Percentiles rank a stretch among this genome's conserved stretches.
Evolutionary conservation across 345 rosid species (phyloP).

Genomic region (Salix viminalis): DNA sequence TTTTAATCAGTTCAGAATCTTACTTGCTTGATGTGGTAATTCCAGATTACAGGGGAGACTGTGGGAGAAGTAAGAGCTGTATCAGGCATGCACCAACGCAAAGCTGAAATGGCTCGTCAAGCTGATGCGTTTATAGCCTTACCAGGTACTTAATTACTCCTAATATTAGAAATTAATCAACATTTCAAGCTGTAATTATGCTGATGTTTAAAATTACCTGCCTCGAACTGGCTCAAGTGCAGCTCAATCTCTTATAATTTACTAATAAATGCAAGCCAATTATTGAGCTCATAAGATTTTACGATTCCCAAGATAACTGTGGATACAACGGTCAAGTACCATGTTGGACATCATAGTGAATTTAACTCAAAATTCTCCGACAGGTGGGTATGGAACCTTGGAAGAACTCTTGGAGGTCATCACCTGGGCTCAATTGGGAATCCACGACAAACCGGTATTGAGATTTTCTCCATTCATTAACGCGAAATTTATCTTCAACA

Average conservation of each 20-base stretch:
- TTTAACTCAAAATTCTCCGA: background rate
- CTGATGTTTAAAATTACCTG: background rate
- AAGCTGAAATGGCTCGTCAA: constrained; percentile 82
- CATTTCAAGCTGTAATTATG: background rate
- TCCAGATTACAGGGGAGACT: constrained; percentile 63
- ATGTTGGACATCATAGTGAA: background rate
- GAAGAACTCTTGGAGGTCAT: constrained; percentile 73
- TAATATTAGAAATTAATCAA: background rate
- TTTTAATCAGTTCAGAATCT: background rate
- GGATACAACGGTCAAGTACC: background rate
- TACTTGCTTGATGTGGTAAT: background rate
- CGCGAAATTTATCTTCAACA: too few species aligned
- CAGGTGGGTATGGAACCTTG: constrained; percentile 79
- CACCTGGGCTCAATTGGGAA: constrained; percentile 79
- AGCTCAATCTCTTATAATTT: background rate
- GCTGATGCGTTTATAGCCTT: constrained; percentile 76
- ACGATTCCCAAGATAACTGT: constrained; percentile 3
- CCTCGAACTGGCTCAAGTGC: background rate
- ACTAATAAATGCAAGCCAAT: background rate
- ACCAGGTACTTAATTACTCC: constrained; percentile 39
- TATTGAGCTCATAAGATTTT: background rate
- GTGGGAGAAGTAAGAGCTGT: constrained; percentile 68
- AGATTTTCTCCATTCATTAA: background rate
- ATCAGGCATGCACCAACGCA: constrained; percentile 72
- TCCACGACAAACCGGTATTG: constrained; percentile 69